Percentiles rank a stretch among this genome's conserved stretches.
Evolutionary conservation across 768 basidiomycete genomes (phyloP).

Genomic region (Tylopilus intermedius): DNA sequence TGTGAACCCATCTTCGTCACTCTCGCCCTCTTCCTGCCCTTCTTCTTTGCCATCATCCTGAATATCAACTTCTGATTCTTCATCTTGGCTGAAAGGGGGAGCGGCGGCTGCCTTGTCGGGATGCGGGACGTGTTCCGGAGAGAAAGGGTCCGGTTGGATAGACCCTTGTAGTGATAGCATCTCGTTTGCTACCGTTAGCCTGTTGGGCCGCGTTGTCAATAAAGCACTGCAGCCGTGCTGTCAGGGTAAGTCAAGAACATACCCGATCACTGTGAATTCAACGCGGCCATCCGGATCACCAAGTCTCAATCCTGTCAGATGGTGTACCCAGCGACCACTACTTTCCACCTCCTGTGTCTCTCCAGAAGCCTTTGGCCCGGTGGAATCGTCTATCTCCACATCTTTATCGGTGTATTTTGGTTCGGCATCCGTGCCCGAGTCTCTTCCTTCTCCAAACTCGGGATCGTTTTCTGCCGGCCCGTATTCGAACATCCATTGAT

Average conservation of each 20-base stretch:
- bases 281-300: conserved; percentile 65
- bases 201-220: conserved; percentile 29
- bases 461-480: conserved; percentile 78
- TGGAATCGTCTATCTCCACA: conserved; percentile 5
- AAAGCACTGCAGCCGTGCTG: background rate
- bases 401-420: background rate
- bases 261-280: conserved; percentile 87
- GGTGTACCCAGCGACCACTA: conserved; percentile 78
- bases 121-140: conserved; percentile 48
- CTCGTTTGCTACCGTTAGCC: conserved; percentile 85
- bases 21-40: conserved; percentile 14
- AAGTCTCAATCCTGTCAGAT: conserved; percentile 58
- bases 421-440: conserved; percentile 21
- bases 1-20: conserved; percentile 30
- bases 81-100: conserved; percentile 4
- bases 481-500: conserved; percentile 82
- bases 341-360: conserved; percentile 36
- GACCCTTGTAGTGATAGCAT: conserved; percentile 90
- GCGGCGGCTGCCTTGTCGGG: conserved; percentile 10
- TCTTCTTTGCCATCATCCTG: conserved; percentile 8
- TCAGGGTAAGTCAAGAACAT: background rate
- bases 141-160: conserved; percentile 71
- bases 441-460: conserved; percentile 48
- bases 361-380: background rate
- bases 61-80: conserved; percentile 17